phyloP scores from a whole-genome alignment of 192 early-diverging fungal genomes.

The Allomyces macrogynus region DNA sequence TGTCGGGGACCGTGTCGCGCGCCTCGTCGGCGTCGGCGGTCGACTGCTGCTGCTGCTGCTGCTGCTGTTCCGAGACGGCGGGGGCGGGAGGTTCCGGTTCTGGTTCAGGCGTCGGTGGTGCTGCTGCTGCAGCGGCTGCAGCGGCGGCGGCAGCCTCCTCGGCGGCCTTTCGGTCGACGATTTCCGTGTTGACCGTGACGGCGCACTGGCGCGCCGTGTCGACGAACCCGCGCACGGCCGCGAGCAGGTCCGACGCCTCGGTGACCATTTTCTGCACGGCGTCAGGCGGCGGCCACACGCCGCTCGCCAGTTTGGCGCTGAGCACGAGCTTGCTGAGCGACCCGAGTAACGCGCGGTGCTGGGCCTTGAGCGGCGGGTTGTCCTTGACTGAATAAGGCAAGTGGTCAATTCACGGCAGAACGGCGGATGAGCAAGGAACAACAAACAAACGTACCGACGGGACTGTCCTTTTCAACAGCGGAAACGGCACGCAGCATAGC shows the following conservation, averaged over 20 bases:
- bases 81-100: constrained; percentile 7
- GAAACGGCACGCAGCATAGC: constrained; percentile 25
- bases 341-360: constrained; percentile 59
- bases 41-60: background rate
- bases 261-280: constrained; percentile 50
- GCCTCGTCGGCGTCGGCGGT: constrained; percentile 2
- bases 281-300: constrained; percentile 82
- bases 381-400: background rate
- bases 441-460: constrained; percentile 8
- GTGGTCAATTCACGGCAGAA: no score
- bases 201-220: constrained; percentile 35
- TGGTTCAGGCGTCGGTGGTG: no score
- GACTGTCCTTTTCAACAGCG: constrained; percentile 14
- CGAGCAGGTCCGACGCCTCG: constrained; percentile 53
- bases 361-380: constrained; percentile 35
- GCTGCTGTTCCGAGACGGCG: constrained; percentile 7
- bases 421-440: no score
- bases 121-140: no score
- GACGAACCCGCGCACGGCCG: constrained; percentile 55
- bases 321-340: constrained; percentile 65
- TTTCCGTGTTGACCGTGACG: constrained; percentile 7
- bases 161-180: constrained; percentile 2
- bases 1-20: background rate
- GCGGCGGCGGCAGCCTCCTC: no score
- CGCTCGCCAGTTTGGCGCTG: constrained; percentile 56